Base-by-base conservation (phyloP, 352 stramenopile species). In the Saprolegnia parasitica region DNA sequence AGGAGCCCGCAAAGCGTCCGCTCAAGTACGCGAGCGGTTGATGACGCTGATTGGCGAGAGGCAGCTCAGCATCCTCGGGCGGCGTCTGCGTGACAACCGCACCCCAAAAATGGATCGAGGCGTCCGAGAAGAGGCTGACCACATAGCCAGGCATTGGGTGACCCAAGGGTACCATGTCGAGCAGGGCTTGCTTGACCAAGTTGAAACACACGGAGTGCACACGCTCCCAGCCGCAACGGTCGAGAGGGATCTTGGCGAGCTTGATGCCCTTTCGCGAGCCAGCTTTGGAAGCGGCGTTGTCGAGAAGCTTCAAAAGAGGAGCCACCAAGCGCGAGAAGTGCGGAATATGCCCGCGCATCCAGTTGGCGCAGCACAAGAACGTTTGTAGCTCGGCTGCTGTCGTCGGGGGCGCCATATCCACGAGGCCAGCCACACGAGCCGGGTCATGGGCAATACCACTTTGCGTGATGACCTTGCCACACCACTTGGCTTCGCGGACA, bases 71-170 rank as follows among this genome's bases (percentile, higher is more conserved):
- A 3, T 72, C 67, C 0, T 46, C 73, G 0, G n/a, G 45, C 6
- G 54, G 11, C 32, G 78, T 0, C 40, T 77, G 71, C 0, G 72
- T 77, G 4, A 62, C 57, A 0, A 72, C 63, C 0, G 66, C 75
- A 39, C 66, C 66, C 71, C 70, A 78, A 39, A 70, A 72, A 1
- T 72, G 64, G 9, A 70, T 54, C 47, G 67, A 74, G 0, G 71
- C 67, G 42, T 78, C 71, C 0, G 71, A 76, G 46, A 72, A 78
- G 0, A 80, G 40, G 50, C 73, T 73, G 16, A 80, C 70, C 0
- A 57, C 50, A 5, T n/a, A 13, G 11, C 37, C 24, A 21, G 56
- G 5, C 24, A 60, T 45, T 32, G 71, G 75, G 29, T 80, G 66
- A 0, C 47, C 68, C 11, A 79, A 29, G 13, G 68, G 65, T 4